Conservation (phyloP, 1,139 yeast genomes). For the Saccharomyces hybrid region DNA sequence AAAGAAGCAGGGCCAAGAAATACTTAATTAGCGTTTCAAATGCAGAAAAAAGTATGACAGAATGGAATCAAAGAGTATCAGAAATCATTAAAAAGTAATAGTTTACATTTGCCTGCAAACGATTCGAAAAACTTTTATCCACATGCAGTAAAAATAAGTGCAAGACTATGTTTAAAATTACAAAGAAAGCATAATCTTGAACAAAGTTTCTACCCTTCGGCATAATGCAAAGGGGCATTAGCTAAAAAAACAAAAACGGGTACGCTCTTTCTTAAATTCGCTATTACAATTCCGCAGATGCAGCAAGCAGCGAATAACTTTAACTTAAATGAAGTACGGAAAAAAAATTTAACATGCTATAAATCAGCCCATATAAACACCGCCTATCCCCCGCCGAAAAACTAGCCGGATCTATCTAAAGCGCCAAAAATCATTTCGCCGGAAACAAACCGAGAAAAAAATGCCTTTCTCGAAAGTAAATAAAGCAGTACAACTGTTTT, state of each 20-base stretch:
- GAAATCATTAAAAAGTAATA: neutral
- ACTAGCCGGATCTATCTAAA: neutral
- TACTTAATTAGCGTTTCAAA: neutral
- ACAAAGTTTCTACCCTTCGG: slow-evolving; percentile 1
- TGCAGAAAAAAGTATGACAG: neutral
- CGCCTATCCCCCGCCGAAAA: neutral
- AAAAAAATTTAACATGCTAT: neutral
- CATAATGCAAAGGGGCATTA: neutral
- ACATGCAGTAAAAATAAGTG: neutral
- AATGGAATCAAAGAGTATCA: neutral
- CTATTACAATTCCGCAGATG: neutral
- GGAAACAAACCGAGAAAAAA: neutral
- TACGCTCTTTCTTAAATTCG: neutral
- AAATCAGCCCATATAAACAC: neutral
- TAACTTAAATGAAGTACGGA: neutral
- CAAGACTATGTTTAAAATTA: neutral
- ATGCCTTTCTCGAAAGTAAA: neutral
- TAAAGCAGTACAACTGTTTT: neutral
- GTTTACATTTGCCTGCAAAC: neutral
- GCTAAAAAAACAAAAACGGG: neutral
- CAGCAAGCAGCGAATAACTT: neutral
- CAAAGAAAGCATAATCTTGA: neutral
- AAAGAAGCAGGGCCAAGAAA: neutral
- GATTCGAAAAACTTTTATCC: neutral
- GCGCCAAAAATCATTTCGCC: neutral